Percentiles rank a stretch among this genome's conserved stretches.
These are phyloP conservation scores for Ustilago crameri DNA, from an alignment of 1,284 basidiomycete species.

Conservation along the genomic window DNA sequence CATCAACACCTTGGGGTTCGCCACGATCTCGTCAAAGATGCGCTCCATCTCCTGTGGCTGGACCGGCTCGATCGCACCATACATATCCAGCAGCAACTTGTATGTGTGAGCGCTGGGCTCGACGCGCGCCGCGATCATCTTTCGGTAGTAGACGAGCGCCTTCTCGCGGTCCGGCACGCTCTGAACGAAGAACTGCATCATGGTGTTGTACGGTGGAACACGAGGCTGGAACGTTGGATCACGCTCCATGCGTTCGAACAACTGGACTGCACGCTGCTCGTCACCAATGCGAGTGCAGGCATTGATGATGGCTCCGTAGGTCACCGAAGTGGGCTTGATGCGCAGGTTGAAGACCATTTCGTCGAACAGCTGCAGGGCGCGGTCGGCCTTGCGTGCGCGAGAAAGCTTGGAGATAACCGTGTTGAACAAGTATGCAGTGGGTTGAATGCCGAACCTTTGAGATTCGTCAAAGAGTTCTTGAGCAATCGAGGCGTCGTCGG, in stretches of 20 bases:
- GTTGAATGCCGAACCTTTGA: constrained; percentile 58
- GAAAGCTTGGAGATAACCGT: constrained; percentile 67
- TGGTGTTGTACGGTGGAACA: constrained; percentile 94
- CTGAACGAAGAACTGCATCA: constrained; percentile 96
- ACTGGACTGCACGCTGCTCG: constrained; percentile 79
- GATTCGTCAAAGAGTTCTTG: constrained; percentile 66
- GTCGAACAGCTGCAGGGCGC: constrained; percentile 64
- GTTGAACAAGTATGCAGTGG: constrained; percentile 65
- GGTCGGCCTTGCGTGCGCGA: constrained; percentile 64
- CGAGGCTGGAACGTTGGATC: constrained; percentile 83
- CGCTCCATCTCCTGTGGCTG: constrained; percentile 80
- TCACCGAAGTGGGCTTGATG: constrained; percentile 82
- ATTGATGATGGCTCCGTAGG: constrained; percentile 90
- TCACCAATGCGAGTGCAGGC: constrained; percentile 89
- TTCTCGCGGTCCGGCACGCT: constrained; percentile 82
- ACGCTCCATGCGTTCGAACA: constrained; percentile 86
- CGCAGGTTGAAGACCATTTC: constrained; percentile 63
- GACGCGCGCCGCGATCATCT: constrained; percentile 76
- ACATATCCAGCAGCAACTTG: constrained; percentile 85
- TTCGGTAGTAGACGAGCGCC: constrained; percentile 76
- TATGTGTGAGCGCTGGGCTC: constrained; percentile 63
- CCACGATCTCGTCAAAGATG: constrained; percentile 76
- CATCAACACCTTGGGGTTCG: constrained; percentile 73
- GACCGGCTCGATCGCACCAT: constrained; percentile 82
- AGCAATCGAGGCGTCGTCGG: constrained; percentile 66